These are phyloP conservation scores for Cucumis hystrix DNA, from an alignment of 306 rosid species.

Conservation along the genomic window DNA sequence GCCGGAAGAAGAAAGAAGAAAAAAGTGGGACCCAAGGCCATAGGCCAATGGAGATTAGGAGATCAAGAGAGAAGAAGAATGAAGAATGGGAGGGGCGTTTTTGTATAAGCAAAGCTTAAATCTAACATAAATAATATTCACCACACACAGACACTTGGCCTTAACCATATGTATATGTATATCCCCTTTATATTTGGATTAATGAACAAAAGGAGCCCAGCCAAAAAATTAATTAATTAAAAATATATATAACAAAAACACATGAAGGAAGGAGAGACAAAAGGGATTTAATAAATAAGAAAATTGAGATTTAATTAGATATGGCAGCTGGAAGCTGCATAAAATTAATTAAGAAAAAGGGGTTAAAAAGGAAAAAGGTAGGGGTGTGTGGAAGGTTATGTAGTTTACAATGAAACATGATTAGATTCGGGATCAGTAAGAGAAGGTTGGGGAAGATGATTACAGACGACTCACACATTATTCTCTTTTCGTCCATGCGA, in stretches of 20 bases:
- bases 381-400: not conserved
- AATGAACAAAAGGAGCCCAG: not conserved
- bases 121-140: not conserved
- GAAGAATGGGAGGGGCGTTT: no score
- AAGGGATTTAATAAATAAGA: not conserved
- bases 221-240: not conserved
- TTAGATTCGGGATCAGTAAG: conserved; percentile 59
- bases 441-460: conserved; percentile 58
- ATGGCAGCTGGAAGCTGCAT: not conserved
- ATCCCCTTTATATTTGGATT: not conserved
- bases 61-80: not conserved
- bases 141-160: not conserved
- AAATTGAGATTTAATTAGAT: not conserved
- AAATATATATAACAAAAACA: not conserved
- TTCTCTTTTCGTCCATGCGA: conserved; percentile 16
- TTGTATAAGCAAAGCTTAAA: not conserved
- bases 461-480: conserved; percentile 31
- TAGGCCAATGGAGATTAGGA: not conserved
- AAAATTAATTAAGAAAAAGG: not conserved
- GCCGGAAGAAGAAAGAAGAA: not conserved
- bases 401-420: conserved; percentile 13
- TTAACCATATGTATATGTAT: no score
- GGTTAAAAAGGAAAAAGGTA: not conserved
- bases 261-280: not conserved
- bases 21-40: not conserved